Evolutionary conservation across 768 basidiomycete species (phyloP).

Genomic region (Russula olivacea): DNA sequence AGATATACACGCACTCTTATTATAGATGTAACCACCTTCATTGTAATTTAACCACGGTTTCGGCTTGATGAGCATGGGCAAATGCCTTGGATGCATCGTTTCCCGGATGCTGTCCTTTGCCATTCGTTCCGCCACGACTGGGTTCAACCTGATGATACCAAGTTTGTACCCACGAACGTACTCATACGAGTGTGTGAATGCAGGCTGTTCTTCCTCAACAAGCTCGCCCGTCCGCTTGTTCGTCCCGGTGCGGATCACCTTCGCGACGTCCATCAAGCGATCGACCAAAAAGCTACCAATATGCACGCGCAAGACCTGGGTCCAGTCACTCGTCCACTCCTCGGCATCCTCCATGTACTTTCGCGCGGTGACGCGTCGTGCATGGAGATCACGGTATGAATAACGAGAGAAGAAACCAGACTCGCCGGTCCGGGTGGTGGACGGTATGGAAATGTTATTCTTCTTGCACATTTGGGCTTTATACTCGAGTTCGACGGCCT

Average conservation of each 20-base stretch:
- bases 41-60: slow-evolving; percentile 77
- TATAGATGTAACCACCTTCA: slow-evolving; percentile 79
- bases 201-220: slow-evolving; percentile 78
- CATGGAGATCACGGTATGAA: slow-evolving; percentile 56
- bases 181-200: slow-evolving; percentile 89
- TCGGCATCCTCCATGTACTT: slow-evolving; percentile 61
- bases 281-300: slow-evolving; percentile 82
- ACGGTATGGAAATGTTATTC: slow-evolving; percentile 43
- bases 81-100: slow-evolving; percentile 83
- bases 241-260: slow-evolving; percentile 54
- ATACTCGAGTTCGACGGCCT: slow-evolving; percentile 85
- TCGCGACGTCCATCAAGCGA: slow-evolving; percentile 77
- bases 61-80: slow-evolving; percentile 93
- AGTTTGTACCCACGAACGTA: slow-evolving; percentile 90
- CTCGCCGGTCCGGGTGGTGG: slow-evolving; percentile 28
- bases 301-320: slow-evolving; percentile 65
- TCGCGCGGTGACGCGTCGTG: slow-evolving; percentile 59
- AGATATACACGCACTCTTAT: slow-evolving; percentile 48
- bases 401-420: slow-evolving; percentile 49
- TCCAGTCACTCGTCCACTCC: slow-evolving; percentile 79
- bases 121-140: slow-evolving; percentile 68
- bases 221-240: slow-evolving; percentile 54
- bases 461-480: slow-evolving; percentile 73
- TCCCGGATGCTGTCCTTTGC: slow-evolving; percentile 64
- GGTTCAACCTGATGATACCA: slow-evolving; percentile 87